A percentile compares a stretch with the other conserved stretches of the same genome.
Evolutionary conservation across 495 filamentous ascomycete species (phyloP).

Genomic region (Daldinia grandis): DNA sequence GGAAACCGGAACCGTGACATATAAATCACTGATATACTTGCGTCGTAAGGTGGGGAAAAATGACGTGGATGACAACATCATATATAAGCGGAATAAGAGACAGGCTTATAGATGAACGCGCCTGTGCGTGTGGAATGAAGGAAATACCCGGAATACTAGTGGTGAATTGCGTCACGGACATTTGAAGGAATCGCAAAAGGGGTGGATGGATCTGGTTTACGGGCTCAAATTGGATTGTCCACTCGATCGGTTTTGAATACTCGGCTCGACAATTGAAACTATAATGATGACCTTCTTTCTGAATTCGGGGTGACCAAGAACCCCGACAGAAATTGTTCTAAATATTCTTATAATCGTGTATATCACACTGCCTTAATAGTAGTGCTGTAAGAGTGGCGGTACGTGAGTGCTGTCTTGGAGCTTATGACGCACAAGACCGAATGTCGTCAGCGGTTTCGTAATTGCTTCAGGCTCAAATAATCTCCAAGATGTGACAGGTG

Average conservation of each 20-base stretch:
- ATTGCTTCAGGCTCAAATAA: neutral
- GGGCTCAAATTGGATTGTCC: neutral
- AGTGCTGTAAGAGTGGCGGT: neutral
- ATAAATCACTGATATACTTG: neutral
- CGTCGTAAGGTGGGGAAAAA: neutral
- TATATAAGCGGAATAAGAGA: neutral
- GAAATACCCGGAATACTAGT: neutral
- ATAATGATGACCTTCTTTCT: neutral
- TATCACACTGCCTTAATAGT: neutral
- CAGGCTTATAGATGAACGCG: neutral
- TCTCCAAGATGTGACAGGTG: neutral
- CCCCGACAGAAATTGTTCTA: neutral
- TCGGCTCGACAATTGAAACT: neutral
- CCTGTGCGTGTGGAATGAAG: neutral
- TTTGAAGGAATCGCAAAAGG: neutral
- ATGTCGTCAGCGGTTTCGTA: neutral
- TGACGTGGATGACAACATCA: neutral
- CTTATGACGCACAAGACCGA: neutral
- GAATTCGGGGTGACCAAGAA: neutral
- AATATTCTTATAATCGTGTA: neutral
- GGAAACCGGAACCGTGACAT: conserved; percentile 9
- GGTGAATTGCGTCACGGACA: neutral
- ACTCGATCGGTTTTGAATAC: neutral
- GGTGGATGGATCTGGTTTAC: neutral
- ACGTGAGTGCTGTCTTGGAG: neutral